These are phyloP conservation scores for Dictyophora rubrovolvata DNA, from an alignment of 768 basidiomycete genomes.

Conservation along the genomic window DNA sequence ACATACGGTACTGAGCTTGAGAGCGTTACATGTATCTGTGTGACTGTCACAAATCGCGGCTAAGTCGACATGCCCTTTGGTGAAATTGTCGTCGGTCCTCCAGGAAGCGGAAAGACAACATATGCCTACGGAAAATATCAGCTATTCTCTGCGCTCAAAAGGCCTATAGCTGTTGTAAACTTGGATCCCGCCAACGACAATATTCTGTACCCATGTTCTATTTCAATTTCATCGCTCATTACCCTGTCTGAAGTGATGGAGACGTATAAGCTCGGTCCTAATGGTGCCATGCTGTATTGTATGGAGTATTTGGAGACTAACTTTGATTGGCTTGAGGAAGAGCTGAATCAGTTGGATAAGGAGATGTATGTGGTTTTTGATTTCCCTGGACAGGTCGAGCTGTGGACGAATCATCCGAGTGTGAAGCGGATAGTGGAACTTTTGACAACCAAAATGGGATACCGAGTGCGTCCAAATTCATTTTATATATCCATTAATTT, in stretches of 20 bases:
- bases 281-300: conserved; percentile 93
- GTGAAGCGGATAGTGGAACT: conserved; percentile 68
- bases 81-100: conserved; percentile 78
- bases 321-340: conserved; percentile 75
- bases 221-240: conserved; percentile 79
- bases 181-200: conserved; percentile 90
- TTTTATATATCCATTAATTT: background rate
- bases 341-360: conserved; percentile 50
- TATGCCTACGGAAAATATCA: conserved; percentile 84
- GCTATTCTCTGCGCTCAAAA: conserved; percentile 74
- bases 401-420: conserved; percentile 92
- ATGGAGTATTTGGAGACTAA: conserved; percentile 97
- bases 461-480: conserved; percentile 66
- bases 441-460: conserved; percentile 56
- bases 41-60: background rate
- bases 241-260: conserved; percentile 83
- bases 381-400: conserved; percentile 93
- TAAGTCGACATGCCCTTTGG: conserved; percentile 66
- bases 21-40: background rate
- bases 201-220: conserved; percentile 84
- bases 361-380: conserved; percentile 91
- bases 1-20: background rate
- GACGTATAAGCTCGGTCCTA: conserved; percentile 78
- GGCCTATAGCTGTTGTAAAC: conserved; percentile 87
- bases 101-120: conserved; percentile 81